Conservation (phyloP, 139 green algal species). For the Asterochloris sp. region DNA sequence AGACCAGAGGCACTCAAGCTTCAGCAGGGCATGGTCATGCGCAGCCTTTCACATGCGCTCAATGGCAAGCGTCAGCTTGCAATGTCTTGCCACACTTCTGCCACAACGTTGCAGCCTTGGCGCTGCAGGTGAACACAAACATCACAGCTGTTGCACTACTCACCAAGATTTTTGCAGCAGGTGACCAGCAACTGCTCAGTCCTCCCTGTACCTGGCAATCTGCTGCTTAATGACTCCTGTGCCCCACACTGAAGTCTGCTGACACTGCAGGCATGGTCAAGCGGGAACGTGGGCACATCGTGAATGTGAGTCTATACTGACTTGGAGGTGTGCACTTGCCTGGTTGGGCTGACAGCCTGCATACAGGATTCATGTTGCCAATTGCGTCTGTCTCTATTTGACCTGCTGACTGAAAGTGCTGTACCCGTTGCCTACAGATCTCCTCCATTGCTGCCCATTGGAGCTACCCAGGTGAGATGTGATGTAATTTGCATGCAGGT, state of each 20-base stretch:
- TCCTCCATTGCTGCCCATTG: conserved; percentile 67
- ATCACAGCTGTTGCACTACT: conserved; percentile 63
- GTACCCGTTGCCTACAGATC: conserved; percentile 25
- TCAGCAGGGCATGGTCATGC: too few species aligned
- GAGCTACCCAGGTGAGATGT: conserved; percentile 48
- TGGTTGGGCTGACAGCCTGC: conserved; percentile 41
- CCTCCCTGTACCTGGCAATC: background rate
- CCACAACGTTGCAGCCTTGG: too few species aligned
- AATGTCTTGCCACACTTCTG: too few species aligned
- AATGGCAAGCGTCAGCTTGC: too few species aligned
- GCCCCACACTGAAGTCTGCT: background rate
- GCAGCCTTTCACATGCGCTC: too few species aligned
- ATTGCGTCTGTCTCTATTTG: too few species aligned
- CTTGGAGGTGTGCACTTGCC: background rate
- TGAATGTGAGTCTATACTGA: background rate
- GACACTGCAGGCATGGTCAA: conserved; percentile 7
- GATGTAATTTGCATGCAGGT: background rate
- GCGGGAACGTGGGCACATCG: conserved; percentile 24
- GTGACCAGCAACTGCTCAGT: background rate
- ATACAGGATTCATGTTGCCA: too few species aligned
- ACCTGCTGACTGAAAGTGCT: too few species aligned
- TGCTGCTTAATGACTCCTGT: background rate
- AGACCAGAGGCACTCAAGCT: too few species aligned
- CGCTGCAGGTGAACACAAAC: conserved; percentile 60
- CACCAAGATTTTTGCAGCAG: conserved; percentile 49